Evolutionary conservation across 1,139 yeast genomes (phyloP).

Genomic region (Petasospora fabianii): DNA sequence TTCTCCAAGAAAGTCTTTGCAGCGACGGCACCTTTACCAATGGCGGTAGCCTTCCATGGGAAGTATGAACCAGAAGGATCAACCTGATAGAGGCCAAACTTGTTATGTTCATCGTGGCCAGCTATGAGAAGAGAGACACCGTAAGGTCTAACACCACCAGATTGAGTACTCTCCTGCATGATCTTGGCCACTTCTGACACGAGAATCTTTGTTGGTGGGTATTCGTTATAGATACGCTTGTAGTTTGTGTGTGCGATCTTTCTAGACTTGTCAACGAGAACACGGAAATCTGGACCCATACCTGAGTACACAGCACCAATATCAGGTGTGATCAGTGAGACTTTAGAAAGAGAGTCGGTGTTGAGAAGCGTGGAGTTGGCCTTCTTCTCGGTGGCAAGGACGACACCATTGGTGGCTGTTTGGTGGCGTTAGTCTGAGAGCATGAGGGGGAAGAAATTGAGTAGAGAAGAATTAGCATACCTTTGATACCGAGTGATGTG

Average conservation of each 20-base stretch:
- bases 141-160: conserved; percentile 94
- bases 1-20: conserved; percentile 97
- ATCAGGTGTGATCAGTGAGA: conserved; percentile 85
- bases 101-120: conserved; percentile 83
- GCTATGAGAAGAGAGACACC: conserved; percentile 95
- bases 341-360: conserved; percentile 71
- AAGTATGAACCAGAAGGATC: conserved; percentile 98
- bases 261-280: conserved; percentile 88
- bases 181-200: conserved; percentile 94
- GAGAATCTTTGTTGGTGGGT: conserved; percentile 92
- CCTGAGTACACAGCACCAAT: conserved; percentile 97
- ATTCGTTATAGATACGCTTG: conserved; percentile 90
- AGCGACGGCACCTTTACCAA: conserved; percentile 90
- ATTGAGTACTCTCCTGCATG: conserved; percentile 98
- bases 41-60: conserved; percentile 99
- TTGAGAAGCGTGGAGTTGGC: conserved; percentile 76
- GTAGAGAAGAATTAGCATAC: conserved; percentile 3
- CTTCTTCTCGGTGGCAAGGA: conserved; percentile 94
- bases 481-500: conserved; percentile 89
- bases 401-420: conserved; percentile 89
- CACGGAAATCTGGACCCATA: conserved; percentile 98
- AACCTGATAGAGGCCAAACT: conserved; percentile 86
- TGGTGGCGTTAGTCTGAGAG: conserved; percentile 1
- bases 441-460: not conserved
- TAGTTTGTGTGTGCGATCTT: conserved; percentile 91